phyloP scores from a whole-genome alignment of 108 stramenopile genomes.

The Stephanodiscus minutulus region DNA sequence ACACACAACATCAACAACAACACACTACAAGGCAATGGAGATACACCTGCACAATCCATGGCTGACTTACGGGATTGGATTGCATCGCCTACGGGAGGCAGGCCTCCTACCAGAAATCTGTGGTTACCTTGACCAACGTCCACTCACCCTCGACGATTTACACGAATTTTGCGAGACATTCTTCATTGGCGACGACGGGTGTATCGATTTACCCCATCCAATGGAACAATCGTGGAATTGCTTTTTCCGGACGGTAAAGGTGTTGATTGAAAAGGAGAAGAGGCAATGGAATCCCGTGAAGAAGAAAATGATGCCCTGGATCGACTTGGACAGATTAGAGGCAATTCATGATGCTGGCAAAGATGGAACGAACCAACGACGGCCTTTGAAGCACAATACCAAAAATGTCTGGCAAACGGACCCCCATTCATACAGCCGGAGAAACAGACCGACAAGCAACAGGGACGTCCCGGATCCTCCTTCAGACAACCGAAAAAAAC shows the following conservation, averaged over 20 bases:
- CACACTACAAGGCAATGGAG: conserved; percentile 38
- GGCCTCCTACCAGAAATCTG: conserved; percentile 35
- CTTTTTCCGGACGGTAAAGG: background rate
- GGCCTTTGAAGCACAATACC: conserved; percentile 4
- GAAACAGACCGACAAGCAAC: no score
- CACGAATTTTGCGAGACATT: conserved; percentile 5
- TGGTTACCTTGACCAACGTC: conserved; percentile 52
- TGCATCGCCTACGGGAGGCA: conserved; percentile 56
- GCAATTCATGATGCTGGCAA: conserved; percentile 13
- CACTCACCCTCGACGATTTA: background rate
- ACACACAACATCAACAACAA: background rate
- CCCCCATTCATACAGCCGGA: no score
- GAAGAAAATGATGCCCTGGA: conserved; percentile 26
- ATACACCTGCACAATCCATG: conserved; percentile 48
- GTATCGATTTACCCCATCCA: conserved; percentile 1
- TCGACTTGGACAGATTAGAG: conserved; percentile 34
- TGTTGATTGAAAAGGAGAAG: background rate
- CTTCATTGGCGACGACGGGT: background rate
- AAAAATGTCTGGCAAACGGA: no score
- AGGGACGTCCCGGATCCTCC: background rate
- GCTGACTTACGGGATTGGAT: conserved; percentile 49
- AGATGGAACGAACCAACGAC: no score
- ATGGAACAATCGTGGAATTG: background rate
- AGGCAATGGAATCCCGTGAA: conserved; percentile 51
- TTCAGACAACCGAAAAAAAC: conserved; percentile 1